phyloP scores from a whole-genome alignment of 1,284 basidiomycete species.

The Rhodotorula sp. region DNA sequence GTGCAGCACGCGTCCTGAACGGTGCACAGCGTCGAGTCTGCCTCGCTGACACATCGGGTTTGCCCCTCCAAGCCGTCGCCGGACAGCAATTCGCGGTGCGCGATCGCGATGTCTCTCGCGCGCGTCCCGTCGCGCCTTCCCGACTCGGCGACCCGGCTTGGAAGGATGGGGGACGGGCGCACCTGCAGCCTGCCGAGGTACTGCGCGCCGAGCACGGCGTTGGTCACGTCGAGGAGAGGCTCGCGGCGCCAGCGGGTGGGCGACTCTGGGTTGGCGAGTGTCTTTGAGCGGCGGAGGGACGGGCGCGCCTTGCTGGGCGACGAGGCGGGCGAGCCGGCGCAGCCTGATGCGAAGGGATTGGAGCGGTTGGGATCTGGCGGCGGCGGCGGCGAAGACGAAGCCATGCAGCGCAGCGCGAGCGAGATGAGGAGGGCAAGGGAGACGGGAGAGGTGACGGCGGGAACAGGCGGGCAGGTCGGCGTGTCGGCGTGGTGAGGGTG shows the following conservation, averaged over 20 bases:
- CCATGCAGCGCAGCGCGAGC: neutral
- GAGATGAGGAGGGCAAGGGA: neutral
- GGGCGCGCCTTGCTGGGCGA: neutral
- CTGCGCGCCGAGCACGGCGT: slow-evolving; percentile 16
- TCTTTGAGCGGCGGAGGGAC: slow-evolving; percentile 25
- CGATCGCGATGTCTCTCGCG: neutral
- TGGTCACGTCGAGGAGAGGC: slow-evolving; percentile 31
- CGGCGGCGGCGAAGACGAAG: slow-evolving; percentile 23
- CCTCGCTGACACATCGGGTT: neutral
- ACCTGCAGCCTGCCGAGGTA: slow-evolving; percentile 14
- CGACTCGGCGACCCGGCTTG: neutral
- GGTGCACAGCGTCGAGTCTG: too few species aligned
- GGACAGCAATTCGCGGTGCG: neutral
- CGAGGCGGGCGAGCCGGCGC: neutral
- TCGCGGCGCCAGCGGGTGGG: slow-evolving; percentile 26
- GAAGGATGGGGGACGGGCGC: neutral
- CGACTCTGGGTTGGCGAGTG: slow-evolving; percentile 29
- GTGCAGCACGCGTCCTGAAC: neutral
- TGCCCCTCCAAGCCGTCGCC: neutral
- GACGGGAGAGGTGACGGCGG: slow-evolving; percentile 3
- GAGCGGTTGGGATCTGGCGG: slow-evolving; percentile 24
- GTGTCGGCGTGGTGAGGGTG: too few species aligned
- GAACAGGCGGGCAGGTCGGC: neutral
- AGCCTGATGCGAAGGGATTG: slow-evolving; percentile 3
- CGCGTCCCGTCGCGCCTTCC: slow-evolving; percentile 16